Evolutionary conservation across 345 rosid genomes (phyloP), one percentile per base, ranked within the genome.

Genomic region (Tarenaya hassleriana): DNA sequence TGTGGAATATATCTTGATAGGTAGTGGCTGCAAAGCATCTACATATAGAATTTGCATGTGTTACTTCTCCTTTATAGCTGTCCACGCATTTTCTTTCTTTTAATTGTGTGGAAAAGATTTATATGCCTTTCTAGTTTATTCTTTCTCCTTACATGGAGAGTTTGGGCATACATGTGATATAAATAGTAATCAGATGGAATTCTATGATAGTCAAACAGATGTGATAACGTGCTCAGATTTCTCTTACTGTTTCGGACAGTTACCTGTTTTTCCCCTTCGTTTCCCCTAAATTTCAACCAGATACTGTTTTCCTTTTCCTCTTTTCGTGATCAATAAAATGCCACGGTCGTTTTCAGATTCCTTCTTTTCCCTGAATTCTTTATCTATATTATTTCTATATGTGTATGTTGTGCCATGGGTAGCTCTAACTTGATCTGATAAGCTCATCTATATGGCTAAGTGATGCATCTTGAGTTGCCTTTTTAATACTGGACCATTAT

Each of bases 11-110:
- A 33, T 52, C 16, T 53, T 16, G 34, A 11, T 61, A 16, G 19
- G 47, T 32, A n/a, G 37, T 50, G 47, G 43, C 62, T 10, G 43
- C 27, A 42, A 41, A 47, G 44, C n/a, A 3, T 32, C 41, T 21
- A 42, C 20, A 31, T 45, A 34, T 47, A 47, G 56, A 62, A 55
- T 64, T 21, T 52, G 40, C 55, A 58, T 44, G n/a, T 58, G 15
- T 53, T 65, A 34, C 10, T 39, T n/a, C 39, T 3, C 34, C 33
- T 1, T 54, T 17, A 41, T 38, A 35, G n/a, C 29, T 24, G 3
- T 5, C 29, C 5, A 24, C 29, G 2, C 29, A 15, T 4, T 5
- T 60, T 33, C n/a, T 7, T 60, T 39, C 17, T 41, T 20, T 21
- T 10, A 27, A 7, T 14, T 21, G 7, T 16, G 4, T 4, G 6